Evolutionary conservation across 106 monocot species (phyloP), one percentile per base, ranked within the genome.

Genomic region (Iris macrosiphon): DNA sequence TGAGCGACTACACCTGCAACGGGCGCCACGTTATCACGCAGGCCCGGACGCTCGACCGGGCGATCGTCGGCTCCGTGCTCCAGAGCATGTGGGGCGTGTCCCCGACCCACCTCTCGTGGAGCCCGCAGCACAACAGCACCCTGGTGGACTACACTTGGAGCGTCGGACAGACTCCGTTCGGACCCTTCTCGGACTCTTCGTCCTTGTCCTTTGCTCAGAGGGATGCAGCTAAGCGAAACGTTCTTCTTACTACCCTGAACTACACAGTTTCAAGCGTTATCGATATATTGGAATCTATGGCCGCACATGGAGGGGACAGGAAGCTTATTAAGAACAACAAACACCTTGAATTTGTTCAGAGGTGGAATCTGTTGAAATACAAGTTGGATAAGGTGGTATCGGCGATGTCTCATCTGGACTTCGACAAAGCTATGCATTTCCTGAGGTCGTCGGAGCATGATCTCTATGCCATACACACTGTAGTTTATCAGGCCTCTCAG

Each of bases 1-100:
- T 96, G 35, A 96, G 95, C 29, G 89, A 96, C 31, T 96, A 90
- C 70, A 90, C 72, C 61, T 96, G 95, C 75, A 96, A 96, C 54
- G 89, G 95, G 3, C 85, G 89, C 7, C 82, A 89, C 49, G 67
- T 96, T 29, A 82, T 96, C 60, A 86, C 79, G 2, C 85, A 82
- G 59, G 66, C 89, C 1, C 74, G 95, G 3, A 77, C 76, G 40
- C 72, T 96, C 6, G 73, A 96, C 30, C 85, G 95, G 8, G 77
- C 95, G 2, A 80, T 96, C n/a, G 55, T 96, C 25, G 89, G 82
- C 19, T 78, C 89, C 3, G 50, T 96, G 30, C 85, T 96, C 19
- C 95, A 96, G 56, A 86, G 79, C 64, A 76, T 89, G 74, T 96
- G 95, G 95, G 95, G 89, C 4, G 69, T 96, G 6, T 60, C 86